Evolutionary conservation across 129 eudicot species (phyloP), one percentile per base, ranked within the genome.

Genomic region (Escallonia rubra): DNA sequence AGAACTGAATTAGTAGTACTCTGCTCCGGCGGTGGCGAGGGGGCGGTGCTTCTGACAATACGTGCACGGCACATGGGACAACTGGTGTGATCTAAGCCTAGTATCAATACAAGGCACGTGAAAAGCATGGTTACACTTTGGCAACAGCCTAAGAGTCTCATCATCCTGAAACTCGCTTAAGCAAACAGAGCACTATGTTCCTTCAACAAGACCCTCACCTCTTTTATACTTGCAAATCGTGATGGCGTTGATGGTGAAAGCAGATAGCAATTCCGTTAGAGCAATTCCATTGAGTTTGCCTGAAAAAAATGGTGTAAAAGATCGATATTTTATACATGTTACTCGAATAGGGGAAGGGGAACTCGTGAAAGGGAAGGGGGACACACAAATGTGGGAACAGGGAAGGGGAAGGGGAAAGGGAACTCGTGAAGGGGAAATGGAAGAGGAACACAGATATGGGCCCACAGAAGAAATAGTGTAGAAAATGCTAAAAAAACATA

Each of bases 131-230:
- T 62, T 77, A 61, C 86, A 81, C 12, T 81, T 81, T 9, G 82
- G 82, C 72, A 81, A 67, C 15, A 81, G 51, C 45, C 82, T 77
- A 2, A 81, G 68, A 39, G 74, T 78, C 64, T 81, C 86, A 38
- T 70, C 74, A 42, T 78, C 86, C 57, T 81, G 70, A 74, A 81
- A 81, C 59, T 74, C 82, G 59, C 39, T 78, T 69, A 81, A 65
- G 63, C 86, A 81, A 69, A 81, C 86, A 51, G 86, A 72, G 65
- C 86, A 81, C 23, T 81, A 80, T 43, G 86, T 77, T 57, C 86
- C 86, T 66, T 81, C 86, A 38, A 81, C 49, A 6, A 81, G 62
- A 1, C 82, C 82, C 9, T 77, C 86, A 4, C 82, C 80, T 63
- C 41, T 77, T 43, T 73, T 78, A 64, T 73, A 81, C 74, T 63